Conservation (phyloP, 2,329 filamentous ascomycete species). For the Didymella keratinophila region DNA sequence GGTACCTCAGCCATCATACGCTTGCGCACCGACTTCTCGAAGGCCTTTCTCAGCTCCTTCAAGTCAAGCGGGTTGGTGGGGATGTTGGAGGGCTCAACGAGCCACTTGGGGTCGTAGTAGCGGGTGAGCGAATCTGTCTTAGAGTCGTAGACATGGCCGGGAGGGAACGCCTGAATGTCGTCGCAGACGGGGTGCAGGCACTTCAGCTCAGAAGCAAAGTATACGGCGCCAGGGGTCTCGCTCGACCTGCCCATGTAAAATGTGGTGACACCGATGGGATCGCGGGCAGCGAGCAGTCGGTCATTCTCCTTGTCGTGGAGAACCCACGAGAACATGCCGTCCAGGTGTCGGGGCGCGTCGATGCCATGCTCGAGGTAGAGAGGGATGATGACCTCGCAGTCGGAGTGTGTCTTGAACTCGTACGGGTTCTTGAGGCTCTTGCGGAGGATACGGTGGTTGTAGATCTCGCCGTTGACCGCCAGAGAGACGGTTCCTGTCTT, state of each 20-base stretch:
- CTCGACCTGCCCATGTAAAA: conserved; percentile 95
- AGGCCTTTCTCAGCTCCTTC: conserved; percentile 77
- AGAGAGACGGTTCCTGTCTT: conserved; percentile 86
- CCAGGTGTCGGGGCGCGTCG: conserved; percentile 90
- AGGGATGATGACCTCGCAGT: conserved; percentile 98
- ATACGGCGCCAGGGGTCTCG: conserved; percentile 81
- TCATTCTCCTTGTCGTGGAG: conserved; percentile 95
- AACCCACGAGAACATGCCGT: conserved; percentile 99
- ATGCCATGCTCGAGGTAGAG: conserved; percentile 93
- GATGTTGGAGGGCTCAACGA: conserved; percentile 79
- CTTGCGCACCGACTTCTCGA: conserved; percentile 94
- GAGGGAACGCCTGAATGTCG: conserved; percentile 91
- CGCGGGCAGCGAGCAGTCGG: conserved; percentile 89
- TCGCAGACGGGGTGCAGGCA: conserved; percentile 93
- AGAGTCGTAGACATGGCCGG: conserved; percentile 95
- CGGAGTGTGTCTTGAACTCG: conserved; percentile 98
- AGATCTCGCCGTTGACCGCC: conserved; percentile 99
- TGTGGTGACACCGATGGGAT: conserved; percentile 96
- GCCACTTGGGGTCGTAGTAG: conserved; percentile 91
- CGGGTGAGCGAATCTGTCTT: conserved; percentile 82
- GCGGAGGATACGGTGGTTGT: conserved; percentile 96
- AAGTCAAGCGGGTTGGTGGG: conserved; percentile 84
- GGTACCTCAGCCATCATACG: conserved; percentile 98
- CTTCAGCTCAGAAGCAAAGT: conserved; percentile 98
- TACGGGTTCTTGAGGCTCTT: conserved; percentile 85